Evolutionary conservation across 2,329 filamentous ascomycete species (phyloP).

Genomic region (Hypoxylon sp.): DNA sequence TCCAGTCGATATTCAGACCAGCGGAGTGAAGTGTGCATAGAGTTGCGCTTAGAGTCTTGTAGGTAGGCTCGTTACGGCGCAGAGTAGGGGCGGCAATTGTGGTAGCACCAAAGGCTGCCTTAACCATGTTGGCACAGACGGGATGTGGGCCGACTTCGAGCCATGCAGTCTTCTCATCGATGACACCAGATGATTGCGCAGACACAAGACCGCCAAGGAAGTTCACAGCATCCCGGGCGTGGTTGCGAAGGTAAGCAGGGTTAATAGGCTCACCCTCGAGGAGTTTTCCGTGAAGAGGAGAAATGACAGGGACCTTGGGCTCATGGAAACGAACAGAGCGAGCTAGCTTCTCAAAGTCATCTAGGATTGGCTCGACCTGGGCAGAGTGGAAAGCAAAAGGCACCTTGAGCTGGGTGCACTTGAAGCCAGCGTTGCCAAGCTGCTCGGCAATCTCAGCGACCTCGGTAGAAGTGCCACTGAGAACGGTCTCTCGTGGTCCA

Average conservation of each 20-base stretch:
- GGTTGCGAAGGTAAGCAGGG: slow-evolving; percentile 74
- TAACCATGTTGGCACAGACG: slow-evolving; percentile 77
- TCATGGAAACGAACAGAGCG: slow-evolving; percentile 68
- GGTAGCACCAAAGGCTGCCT: slow-evolving; percentile 70
- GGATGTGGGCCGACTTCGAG: slow-evolving; percentile 83
- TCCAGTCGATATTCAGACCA: slow-evolving; percentile 75
- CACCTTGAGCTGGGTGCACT: slow-evolving; percentile 74
- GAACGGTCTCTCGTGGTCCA: slow-evolving; percentile 79
- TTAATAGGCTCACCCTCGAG: slow-evolving; percentile 71
- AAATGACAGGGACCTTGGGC: slow-evolving; percentile 74
- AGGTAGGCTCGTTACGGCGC: slow-evolving; percentile 73
- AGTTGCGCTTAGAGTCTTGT: slow-evolving; percentile 73
- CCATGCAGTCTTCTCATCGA: slow-evolving; percentile 78
- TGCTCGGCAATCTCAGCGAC: slow-evolving; percentile 58
- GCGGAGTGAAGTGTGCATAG: slow-evolving; percentile 70
- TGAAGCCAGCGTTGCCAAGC: slow-evolving; percentile 68
- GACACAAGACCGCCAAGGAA: slow-evolving; percentile 74
- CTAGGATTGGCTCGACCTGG: slow-evolving; percentile 75
- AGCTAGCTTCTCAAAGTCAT: slow-evolving; percentile 70
- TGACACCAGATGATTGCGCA: slow-evolving; percentile 70
- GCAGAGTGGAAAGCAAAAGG: slow-evolving; percentile 78
- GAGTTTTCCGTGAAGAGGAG: slow-evolving; percentile 74
- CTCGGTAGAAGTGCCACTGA: slow-evolving; percentile 67
- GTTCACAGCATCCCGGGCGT: slow-evolving; percentile 78
- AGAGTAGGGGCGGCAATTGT: slow-evolving; percentile 72